Base-by-base conservation (phyloP, 176 grass and related monocot species). In the Oryza meyeriana region DNA sequence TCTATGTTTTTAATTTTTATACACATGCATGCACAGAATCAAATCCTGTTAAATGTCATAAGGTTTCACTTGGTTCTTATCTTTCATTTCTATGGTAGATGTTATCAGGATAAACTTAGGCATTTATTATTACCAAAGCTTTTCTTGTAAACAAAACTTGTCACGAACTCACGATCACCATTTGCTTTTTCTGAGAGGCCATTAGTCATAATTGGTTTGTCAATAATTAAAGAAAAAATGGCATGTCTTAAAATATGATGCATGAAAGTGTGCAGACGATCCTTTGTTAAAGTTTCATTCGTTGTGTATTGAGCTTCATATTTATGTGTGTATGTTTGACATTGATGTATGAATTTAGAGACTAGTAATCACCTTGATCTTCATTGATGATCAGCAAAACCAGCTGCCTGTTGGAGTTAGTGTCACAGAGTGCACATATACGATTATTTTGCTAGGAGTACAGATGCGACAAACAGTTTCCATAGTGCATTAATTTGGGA, bases 401-500 rank as follows among this genome's bases (percentile, higher is more conserved):
- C 16, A 27, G 52, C 16, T 39, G 48, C 17, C 29, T 29, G 13
- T 26, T 76, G 72, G 33, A 67, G 25, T 33, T 40, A 75, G 9
- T 66, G 16, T 48, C 50, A 4, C 24, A 48, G 11, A 22, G 18
- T 41, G 34, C 17, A 31, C 40, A 72, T 77, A 42, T 79, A 47
- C 1, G 5, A 69, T 74, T 76, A 5, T 74, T 66, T 70, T 69
- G 28, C 26, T 59, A 48, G 22, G 69, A 45, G 2, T 68, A 52
- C 82, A 68, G 20, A 68, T 75, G 18, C 12, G 48, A 69, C 62
- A 8, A 4, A 31, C 12, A 32, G 0, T 55, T 83, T 88, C 63
- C 6, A 66, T 71, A 81, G 24, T 85, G 22, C 36, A 11, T 81
- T 88, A 47, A 62, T 12, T 73, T 74, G 8, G 70, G 48, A 74